phyloP scores from a whole-genome alignment of 2,329 filamentous ascomycete genomes.

The Blastomyces gilchristii region DNA sequence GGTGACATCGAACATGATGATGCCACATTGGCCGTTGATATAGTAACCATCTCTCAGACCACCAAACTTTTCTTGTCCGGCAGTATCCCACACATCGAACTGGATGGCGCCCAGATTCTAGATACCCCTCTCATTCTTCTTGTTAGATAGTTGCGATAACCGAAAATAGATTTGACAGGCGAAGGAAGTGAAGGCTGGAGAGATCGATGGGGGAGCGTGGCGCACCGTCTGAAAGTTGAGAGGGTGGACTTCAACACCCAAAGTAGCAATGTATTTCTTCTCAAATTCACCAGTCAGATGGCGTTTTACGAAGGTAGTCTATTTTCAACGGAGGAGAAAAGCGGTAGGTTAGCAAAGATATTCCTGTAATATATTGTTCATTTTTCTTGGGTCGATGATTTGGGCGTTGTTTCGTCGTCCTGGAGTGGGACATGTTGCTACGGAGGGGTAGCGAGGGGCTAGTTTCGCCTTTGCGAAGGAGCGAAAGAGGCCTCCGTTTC shows the following conservation, averaged over 20 bases:
- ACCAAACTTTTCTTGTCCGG: conserved; percentile 97
- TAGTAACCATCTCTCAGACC: conserved; percentile 99
- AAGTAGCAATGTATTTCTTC: conserved; percentile 99
- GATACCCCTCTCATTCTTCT: conserved; percentile 3
- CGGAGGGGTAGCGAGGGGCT: conserved; percentile 5
- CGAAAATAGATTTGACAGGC: neutral
- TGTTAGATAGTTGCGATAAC: conserved; percentile 7
- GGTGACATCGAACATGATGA: conserved; percentile 98
- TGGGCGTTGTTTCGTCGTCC: neutral
- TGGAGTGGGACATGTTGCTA: neutral
- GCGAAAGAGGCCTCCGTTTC: too few relatives aligned
- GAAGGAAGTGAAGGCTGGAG: conserved; percentile 7
- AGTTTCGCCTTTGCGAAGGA: too few relatives aligned
- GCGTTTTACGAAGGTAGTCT: conserved; percentile 99
- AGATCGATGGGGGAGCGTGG: conserved; percentile 24
- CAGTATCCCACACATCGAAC: conserved; percentile 99
- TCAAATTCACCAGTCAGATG: conserved; percentile 99
- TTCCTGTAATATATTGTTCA: neutral
- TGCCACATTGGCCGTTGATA: conserved; percentile 96
- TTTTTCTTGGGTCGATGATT: neutral
- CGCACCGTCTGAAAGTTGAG: conserved; percentile 95
- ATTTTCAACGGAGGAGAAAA: conserved; percentile 11
- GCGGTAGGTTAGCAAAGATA: neutral
- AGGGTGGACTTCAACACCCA: conserved; percentile 98
- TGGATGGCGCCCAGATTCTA: conserved; percentile 91